These are phyloP conservation scores for Spergularia marina DNA, from an alignment of 148 eudicot species.

Conservation along the genomic window DNA sequence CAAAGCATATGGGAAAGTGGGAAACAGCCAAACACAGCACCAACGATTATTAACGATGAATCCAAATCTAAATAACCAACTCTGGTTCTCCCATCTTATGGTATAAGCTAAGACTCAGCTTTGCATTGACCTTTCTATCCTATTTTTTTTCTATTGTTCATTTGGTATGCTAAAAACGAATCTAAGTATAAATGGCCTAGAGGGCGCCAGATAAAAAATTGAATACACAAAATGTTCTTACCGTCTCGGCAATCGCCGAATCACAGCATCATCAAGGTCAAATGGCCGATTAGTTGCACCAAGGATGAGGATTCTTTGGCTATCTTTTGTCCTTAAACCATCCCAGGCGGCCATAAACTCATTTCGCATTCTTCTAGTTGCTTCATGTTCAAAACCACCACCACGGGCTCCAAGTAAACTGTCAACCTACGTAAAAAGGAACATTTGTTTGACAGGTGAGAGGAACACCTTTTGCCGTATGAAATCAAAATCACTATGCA, in stretches of 20 bases:
- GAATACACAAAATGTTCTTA: constrained; percentile 12
- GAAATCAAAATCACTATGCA: background rate
- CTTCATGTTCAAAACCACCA: constrained; percentile 94
- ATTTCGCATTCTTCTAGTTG: constrained; percentile 97
- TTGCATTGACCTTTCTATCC: too few species aligned
- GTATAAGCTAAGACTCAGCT: too few species aligned
- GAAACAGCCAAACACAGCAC: background rate
- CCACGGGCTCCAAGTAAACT: constrained; percentile 99
- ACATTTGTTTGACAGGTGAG: background rate
- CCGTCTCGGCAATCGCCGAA: constrained; percentile 96
- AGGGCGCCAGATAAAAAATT: background rate
- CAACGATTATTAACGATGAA: background rate
- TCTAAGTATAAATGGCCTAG: background rate
- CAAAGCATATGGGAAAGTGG: background rate
- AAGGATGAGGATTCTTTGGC: constrained; percentile 86
- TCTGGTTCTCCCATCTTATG: background rate
- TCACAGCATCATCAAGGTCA: constrained; percentile 99
- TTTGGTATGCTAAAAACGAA: background rate
- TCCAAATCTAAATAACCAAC: background rate
- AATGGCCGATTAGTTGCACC: constrained; percentile 99
- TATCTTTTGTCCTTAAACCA: constrained; percentile 95
- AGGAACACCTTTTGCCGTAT: background rate
- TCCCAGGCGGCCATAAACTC: constrained; percentile 99
- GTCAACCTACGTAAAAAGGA: constrained; percentile 59
- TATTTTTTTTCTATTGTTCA: too few species aligned